Base-by-base conservation (phyloP, 345 rosid genomes). In the Ceriops zippeliana region DNA sequence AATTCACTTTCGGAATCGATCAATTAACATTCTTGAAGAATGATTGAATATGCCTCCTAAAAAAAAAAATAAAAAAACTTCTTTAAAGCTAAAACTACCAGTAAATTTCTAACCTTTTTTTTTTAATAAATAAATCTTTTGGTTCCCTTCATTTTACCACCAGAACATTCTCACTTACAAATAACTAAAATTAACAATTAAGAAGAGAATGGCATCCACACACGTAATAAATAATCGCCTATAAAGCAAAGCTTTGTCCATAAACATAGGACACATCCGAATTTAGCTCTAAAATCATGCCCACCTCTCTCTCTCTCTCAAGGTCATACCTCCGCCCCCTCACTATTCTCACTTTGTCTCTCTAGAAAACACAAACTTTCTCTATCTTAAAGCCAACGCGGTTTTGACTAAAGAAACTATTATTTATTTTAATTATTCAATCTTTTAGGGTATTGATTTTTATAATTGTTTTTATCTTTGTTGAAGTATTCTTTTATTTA, bases 331-430 rank as follows among this genome's bases (percentile, higher is more conserved):
- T 27, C 3, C 51, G 1, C 15, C 10, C 28, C 67, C 61, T 11
- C 21, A 17, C 46, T 47, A 22, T 58, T 46, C 70, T 58, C 63
- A 46, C 27, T 64, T 30, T 67, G 63, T 65, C 63, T 71, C 65
- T 63, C 70, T 54, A 54, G 2, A 71, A 68, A 76, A 30, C 3
- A 35, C 34, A 2, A 60, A 47, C 64, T 63, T 49, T 62, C 54
- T 73, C 78, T 66, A 59, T 47, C 70, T 37, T 13, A n/a, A 10
- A 72, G 59, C 78, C 65, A 73, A 78, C 87, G 69, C 87, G 86
- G 69, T 70, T 81, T 81, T 86, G 85, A 79, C 82, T 81, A 54
- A 62, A 66, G 30, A 26, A 35, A 58, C 19, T 38, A 13, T 6
- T 31, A 58, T 28, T 67, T 27, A 28, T 8, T 38, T 22, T 54